Percentiles rank a stretch among this genome's conserved stretches.
These are phyloP conservation scores for Trypanosomatidae sp. DNA, from an alignment of 208 protist genomes.

Conservation along the genomic window DNA sequence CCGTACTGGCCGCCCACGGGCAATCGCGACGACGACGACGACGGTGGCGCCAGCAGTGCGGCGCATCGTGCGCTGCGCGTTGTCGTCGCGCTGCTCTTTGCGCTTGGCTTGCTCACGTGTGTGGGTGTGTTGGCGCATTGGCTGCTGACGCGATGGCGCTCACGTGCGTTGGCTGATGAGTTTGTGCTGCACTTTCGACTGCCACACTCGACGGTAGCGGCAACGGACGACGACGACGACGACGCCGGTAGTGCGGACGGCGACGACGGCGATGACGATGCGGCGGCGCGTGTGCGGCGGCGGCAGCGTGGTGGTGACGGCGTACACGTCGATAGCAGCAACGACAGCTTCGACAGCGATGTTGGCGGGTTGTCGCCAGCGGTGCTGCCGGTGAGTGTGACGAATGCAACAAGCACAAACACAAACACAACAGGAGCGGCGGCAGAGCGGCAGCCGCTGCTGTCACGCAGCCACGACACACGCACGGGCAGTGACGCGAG, in stretches of 20 bases:
- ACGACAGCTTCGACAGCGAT: no score
- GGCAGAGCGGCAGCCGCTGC: no score
- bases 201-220: constrained; percentile 3
- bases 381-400: no score
- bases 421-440: no score
- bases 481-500: no score
- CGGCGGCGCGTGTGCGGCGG: no score
- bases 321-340: no score
- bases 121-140: constrained; percentile 19
- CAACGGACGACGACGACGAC: not conserved
- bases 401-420: no score
- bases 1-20: constrained; percentile 12
- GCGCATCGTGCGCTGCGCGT: constrained; percentile 4
- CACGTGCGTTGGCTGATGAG: constrained; percentile 16
- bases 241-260: no score
- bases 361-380: no score
- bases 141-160: constrained; percentile 11
- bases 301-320: no score
- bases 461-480: no score
- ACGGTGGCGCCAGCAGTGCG: not conserved
- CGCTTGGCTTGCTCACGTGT: constrained; percentile 12
- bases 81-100: constrained; percentile 11
- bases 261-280: not conserved
- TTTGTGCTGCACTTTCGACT: constrained; percentile 52
- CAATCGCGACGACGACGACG: constrained; percentile 8